A percentile compares a stretch with the other conserved stretches of the same genome.
Conservation (phyloP, 139 green algal species). For the Tetratostichococcus sp. region DNA sequence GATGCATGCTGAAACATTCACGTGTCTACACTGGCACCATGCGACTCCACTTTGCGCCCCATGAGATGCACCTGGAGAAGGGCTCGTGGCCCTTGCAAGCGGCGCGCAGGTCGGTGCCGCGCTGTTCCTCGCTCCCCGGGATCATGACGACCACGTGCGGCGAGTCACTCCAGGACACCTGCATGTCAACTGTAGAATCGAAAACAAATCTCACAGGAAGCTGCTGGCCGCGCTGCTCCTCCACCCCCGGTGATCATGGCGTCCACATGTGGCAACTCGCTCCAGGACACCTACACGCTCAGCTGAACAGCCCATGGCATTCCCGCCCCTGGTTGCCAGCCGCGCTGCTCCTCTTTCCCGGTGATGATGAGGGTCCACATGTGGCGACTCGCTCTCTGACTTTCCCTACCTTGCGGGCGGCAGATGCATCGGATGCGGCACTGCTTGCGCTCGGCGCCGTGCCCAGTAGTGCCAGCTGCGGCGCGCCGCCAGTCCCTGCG, state of each 20-base stretch:
- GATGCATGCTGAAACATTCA: too few relatives aligned
- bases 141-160: slow-evolving; percentile 31
- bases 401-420: not conserved
- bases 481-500: too few relatives aligned
- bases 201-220: too few relatives aligned
- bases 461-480: not conserved
- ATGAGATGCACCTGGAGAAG: slow-evolving; percentile 48
- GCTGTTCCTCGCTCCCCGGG: slow-evolving; percentile 51
- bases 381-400: not conserved
- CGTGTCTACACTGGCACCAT: too few relatives aligned
- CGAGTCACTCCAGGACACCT: not conserved
- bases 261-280: too few relatives aligned
- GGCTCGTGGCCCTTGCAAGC: slow-evolving; percentile 30
- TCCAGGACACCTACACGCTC: too few relatives aligned
- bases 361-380: slow-evolving; percentile 36
- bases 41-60: too few relatives aligned
- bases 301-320: too few relatives aligned
- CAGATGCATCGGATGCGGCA: not conserved
- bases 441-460: not conserved
- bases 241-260: too few relatives aligned
- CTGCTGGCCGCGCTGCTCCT: too few relatives aligned
- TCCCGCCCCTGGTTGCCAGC: too few relatives aligned
- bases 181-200: too few relatives aligned
- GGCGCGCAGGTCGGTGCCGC: slow-evolving; percentile 35
- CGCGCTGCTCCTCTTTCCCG: slow-evolving; percentile 50